Conservation (phyloP, 768 basidiomycete species). For the Pholiota conissans region DNA sequence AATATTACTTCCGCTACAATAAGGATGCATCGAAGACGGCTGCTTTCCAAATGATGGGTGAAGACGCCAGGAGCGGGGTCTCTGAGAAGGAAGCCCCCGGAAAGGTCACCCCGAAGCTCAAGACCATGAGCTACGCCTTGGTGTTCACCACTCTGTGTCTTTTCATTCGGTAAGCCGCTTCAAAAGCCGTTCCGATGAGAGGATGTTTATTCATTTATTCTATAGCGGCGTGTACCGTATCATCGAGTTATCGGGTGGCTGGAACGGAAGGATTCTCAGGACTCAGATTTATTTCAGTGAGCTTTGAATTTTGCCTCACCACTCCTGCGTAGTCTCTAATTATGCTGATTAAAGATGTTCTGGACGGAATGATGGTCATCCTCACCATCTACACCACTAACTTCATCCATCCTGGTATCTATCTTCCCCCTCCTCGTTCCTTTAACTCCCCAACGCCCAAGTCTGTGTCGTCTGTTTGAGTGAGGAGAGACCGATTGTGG, state of each 20-base stretch:
- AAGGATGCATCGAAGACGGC: slow-evolving; percentile 16
- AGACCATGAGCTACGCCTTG: slow-evolving; percentile 34
- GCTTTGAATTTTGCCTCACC: slow-evolving; percentile 11
- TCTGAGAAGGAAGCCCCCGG: background rate
- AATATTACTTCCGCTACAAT: slow-evolving; percentile 44
- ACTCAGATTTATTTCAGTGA: slow-evolving; percentile 50
- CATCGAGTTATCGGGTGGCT: slow-evolving; percentile 49
- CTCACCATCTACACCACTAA: slow-evolving; percentile 47
- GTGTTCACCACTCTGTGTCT: slow-evolving; percentile 42
- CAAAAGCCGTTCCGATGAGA: background rate
- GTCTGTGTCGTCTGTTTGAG: no score
- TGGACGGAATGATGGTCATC: slow-evolving; percentile 50
- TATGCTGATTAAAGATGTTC: slow-evolving; percentile 37
- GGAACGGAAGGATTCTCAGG: slow-evolving; percentile 47
- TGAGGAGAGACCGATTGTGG: no score
- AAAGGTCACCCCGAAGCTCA: slow-evolving; percentile 20
- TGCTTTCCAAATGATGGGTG: background rate
- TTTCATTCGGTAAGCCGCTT: slow-evolving; percentile 43
- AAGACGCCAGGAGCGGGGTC: background rate
- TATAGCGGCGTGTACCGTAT: slow-evolving; percentile 49
- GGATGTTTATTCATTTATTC: background rate
- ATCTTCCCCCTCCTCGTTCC: slow-evolving; percentile 2
- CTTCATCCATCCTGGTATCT: slow-evolving; percentile 41
- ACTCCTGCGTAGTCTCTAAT: no score
- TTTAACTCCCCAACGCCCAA: no score